Conservation (phyloP, 352 stramenopile species). For the Pythium phragmiticola region DNA sequence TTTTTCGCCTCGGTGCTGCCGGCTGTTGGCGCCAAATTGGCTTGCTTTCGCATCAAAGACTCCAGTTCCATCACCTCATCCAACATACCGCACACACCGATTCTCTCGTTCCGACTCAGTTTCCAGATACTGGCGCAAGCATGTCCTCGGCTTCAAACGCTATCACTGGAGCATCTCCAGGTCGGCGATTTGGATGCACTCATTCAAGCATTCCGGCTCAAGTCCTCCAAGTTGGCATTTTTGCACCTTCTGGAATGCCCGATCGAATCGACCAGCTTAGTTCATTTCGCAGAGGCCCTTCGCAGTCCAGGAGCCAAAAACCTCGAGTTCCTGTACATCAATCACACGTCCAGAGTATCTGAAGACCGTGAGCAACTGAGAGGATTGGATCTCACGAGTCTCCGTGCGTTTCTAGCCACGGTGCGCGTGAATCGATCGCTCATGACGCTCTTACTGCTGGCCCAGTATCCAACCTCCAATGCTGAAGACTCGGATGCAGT, state of each 20-base stretch:
- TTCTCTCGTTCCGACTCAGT: neutral
- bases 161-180: neutral
- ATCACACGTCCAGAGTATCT: neutral
- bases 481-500: neutral
- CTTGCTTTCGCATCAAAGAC: neutral
- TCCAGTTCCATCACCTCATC: neutral
- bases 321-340: neutral
- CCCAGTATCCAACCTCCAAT: neutral
- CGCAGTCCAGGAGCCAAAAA: neutral
- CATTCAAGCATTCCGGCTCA: neutral
- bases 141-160: neutral
- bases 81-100: neutral
- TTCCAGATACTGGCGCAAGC: neutral
- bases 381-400: neutral
- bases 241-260: neutral
- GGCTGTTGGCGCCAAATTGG: neutral
- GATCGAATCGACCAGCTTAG: neutral
- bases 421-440: neutral
- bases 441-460: neutral
- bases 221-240: neutral
- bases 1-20: slow-evolving; percentile 1
- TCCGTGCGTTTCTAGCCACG: neutral
- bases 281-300: neutral
- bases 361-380: neutral
- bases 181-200: neutral